These are phyloP conservation scores for Candolleomyces efflorescens DNA, from an alignment of 768 basidiomycete genomes.

Conservation along the genomic window DNA sequence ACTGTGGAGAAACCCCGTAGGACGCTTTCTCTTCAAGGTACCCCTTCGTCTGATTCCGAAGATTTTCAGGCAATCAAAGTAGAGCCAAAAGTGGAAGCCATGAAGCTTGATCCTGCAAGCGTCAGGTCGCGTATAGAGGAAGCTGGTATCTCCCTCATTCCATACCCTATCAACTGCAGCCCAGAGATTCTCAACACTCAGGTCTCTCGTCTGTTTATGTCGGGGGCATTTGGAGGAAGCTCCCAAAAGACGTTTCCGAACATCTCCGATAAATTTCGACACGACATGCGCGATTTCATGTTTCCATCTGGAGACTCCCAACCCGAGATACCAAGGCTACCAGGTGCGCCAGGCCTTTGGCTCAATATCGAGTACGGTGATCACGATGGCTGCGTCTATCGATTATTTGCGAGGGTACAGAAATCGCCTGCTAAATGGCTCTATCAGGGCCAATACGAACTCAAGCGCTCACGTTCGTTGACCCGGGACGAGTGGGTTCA, in stretches of 20 bases:
- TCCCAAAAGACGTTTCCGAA: conserved; percentile 13
- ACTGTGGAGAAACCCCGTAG: neutral
- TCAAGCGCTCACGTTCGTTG: neutral
- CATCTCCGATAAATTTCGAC: conserved; percentile 14
- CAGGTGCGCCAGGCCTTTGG: conserved; percentile 25
- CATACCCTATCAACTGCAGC: neutral
- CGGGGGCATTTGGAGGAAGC: conserved; percentile 20
- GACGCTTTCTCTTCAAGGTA: neutral
- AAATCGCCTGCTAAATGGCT: neutral
- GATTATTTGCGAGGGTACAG: neutral
- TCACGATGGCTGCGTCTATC: neutral
- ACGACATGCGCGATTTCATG: conserved; percentile 26
- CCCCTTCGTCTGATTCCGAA: neutral
- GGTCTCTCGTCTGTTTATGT: conserved; percentile 17
- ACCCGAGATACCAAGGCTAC: conserved; percentile 23
- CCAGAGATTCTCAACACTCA: neutral
- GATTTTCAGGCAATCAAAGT: neutral
- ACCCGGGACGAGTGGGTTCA: neutral
- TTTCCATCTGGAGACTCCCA: conserved; percentile 21
- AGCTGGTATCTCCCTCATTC: neutral
- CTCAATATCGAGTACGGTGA: neutral
- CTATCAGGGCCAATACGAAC: conserved; percentile 6
- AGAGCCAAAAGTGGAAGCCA: neutral
- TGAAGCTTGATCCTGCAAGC: neutral
- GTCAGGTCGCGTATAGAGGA: neutral